Evolutionary conservation across 202 grass and related monocot genomes (phyloP), one percentile per base, ranked within the genome.

Genomic region (Panicum virgatum): DNA sequence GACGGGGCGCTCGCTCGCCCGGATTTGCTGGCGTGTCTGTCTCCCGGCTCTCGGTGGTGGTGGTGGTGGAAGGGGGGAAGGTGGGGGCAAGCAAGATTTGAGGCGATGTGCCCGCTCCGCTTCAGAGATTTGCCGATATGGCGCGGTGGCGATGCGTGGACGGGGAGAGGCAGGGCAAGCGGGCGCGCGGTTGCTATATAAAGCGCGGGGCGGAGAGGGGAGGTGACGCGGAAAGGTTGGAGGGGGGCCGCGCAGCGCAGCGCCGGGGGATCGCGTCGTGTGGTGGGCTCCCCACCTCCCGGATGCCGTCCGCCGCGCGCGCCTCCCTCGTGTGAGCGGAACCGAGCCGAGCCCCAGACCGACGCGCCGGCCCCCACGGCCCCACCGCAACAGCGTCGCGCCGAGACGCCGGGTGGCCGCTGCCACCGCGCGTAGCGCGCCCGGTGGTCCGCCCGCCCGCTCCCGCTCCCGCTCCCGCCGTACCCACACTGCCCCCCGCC

Each of bases 211-310:
- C 3, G 20, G 10, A 6, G 62, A 16, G 80, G 40, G 10, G 2
- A 50, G 75, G 88, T 54, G 80, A 90, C 64, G 88, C 83, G 85
- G 88, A 88, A 88, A 60, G 75, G 50, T 64, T 72, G 36, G 57
- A 15, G 18, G 5, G 51, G 19, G 29, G 18, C 5, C 36, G 69
- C 69, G 61, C 54, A 10, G 75, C 60, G 62, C 14, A 5, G 61
- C 80, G 66, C 32, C 39, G 78, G 45, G 8, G 78, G 68, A 9
- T 36, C 8, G 27, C 74, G 64, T 52, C 5, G 6, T 34, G 38
- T 14, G 80, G 59, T 3, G 30, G 30, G 43, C 58, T 32, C 12
- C 40, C 1, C 14, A 29, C 8, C 8, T 4, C 62, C 29, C 3
- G 61, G 74, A 38, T 29, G 54, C 54, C 73, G 37, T 27, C 34